phyloP scores from a whole-genome alignment of 768 basidiomycete species.

The Tephrocybe sp. region DNA sequence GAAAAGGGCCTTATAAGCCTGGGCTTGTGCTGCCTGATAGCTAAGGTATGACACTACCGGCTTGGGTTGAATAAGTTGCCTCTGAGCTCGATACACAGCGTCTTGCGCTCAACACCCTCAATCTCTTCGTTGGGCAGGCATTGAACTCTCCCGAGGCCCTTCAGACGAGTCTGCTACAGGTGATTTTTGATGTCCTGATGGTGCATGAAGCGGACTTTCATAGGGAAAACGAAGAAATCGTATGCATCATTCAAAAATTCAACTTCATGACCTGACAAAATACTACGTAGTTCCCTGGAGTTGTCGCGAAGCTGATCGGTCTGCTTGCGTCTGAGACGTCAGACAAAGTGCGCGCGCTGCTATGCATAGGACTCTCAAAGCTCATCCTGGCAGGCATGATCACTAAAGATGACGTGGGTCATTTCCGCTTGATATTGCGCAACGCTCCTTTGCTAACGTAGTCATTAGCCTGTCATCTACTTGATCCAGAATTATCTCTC shows the following conservation, averaged over 20 bases:
- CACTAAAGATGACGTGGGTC: conserved; percentile 70
- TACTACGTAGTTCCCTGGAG: conserved; percentile 17
- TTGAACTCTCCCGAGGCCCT: conserved; percentile 60
- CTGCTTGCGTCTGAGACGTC: conserved; percentile 47
- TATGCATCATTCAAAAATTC: conserved; percentile 6
- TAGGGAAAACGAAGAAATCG: conserved; percentile 18
- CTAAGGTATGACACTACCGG: conserved; percentile 45
- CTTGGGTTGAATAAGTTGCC: background rate
- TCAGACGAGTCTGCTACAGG: conserved; percentile 70
- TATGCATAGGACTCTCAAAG: conserved; percentile 85
- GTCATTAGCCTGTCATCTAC: conserved; percentile 32
- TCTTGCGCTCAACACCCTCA: conserved; percentile 41
- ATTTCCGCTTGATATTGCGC: too few relatives aligned
- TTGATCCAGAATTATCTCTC: conserved; percentile 66
- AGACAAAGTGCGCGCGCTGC: conserved; percentile 59
- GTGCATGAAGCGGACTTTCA: conserved; percentile 67
- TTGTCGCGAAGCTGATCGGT: conserved; percentile 34
- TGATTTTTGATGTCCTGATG: conserved; percentile 86
- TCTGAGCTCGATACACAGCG: conserved; percentile 20
- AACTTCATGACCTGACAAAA: too few relatives aligned
- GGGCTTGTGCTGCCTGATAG: conserved; percentile 76
- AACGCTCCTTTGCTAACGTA: conserved; percentile 23
- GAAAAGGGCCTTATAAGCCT: conserved; percentile 69
- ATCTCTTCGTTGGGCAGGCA: conserved; percentile 65
- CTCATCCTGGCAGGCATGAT: conserved; percentile 78